These are phyloP conservation scores for Adansonia gregorii DNA, from an alignment of 441 rosid species.

Conservation along the genomic window DNA sequence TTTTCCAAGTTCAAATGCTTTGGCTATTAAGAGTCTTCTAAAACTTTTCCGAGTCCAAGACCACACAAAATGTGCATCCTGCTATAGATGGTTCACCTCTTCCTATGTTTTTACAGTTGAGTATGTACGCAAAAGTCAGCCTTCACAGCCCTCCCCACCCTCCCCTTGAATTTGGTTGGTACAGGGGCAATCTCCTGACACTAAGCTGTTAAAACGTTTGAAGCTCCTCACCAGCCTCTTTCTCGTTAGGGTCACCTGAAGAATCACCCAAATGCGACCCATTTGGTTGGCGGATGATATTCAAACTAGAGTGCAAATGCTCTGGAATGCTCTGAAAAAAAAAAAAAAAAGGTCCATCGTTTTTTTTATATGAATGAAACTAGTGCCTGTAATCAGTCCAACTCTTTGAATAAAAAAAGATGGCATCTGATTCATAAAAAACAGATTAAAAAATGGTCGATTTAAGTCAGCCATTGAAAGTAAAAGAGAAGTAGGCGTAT, in stretches of 20 bases:
- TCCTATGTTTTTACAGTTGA: conserved; percentile 48
- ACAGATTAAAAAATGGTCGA: not conserved
- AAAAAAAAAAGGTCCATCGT: not conserved
- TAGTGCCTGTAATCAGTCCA: not conserved
- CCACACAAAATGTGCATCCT: conserved; percentile 49
- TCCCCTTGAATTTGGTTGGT: conserved; percentile 26
- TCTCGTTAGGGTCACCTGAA: conserved; percentile 42
- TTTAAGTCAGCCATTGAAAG: not conserved
- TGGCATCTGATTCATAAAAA: not conserved
- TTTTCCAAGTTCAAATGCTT: conserved; percentile 27
- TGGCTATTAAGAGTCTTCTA: not conserved
- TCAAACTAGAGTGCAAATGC: conserved; percentile 50
- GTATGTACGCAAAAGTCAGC: conserved; percentile 44
- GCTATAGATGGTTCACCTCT: conserved; percentile 36
- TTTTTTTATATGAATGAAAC: not conserved
- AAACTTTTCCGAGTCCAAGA: not conserved
- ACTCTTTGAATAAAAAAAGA: not conserved
- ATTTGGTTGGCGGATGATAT: conserved; percentile 53
- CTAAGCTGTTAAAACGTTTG: conserved; percentile 32
- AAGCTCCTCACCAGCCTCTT: conserved; percentile 30
- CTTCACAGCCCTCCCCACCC: conserved; percentile 20
- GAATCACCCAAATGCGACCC: conserved; percentile 42
- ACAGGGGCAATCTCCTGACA: conserved; percentile 27
- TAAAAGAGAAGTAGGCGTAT: not conserved
- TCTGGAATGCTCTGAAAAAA: conserved; percentile 45